Evolutionary conservation across 805 yeast species (phyloP), one percentile per base, ranked within the genome.

Genomic region (Ogataea methylovora): DNA sequence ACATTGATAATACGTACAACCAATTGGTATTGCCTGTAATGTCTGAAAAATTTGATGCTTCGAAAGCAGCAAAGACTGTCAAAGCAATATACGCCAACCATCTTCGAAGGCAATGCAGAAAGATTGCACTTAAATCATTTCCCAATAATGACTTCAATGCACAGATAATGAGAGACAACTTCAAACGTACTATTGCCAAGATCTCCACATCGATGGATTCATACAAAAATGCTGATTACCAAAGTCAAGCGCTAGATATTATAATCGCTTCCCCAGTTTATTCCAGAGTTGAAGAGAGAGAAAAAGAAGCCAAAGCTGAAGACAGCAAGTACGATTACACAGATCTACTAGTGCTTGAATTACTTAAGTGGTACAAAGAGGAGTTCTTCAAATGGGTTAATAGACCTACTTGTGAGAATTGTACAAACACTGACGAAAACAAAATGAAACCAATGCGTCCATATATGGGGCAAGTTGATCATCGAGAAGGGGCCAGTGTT

Each of bases 361-460:
- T 79, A 22, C 56, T 82, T 11, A 56, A 65, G 30, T 82, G 85
- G 79, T 90, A 80, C 61, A 86, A 85, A 45, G 63, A 76, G 26
- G 79, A 74, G 27, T 87, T 84, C 60, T 90, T 90, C 60, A 63
- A 58, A 19, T 90, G 97, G 97, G 78, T 84, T 8, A 81, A 82
- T 46, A 67, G 68, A 24, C 86, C 92, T 0, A 52, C 62, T 9
- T 84, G 95, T 44, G 50, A 60, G 0, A 33, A 33, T 0, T 83
- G 94, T 52, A 66, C 63, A 0, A 56, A 57, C 16, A 51, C 50
- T 2, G 63, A 62, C 5, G 59, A 62, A 34, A 51, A 56, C 14
- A 63, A 69, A 20, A 64, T 79, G 2, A 35, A 38, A 3, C 51
- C 58, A 0, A 55, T 56, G 1, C 46, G 58, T 2, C 76, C 86